These are phyloP conservation scores for Cnidoscolus chayamansa DNA, from an alignment of 441 rosid species.

Conservation along the genomic window DNA sequence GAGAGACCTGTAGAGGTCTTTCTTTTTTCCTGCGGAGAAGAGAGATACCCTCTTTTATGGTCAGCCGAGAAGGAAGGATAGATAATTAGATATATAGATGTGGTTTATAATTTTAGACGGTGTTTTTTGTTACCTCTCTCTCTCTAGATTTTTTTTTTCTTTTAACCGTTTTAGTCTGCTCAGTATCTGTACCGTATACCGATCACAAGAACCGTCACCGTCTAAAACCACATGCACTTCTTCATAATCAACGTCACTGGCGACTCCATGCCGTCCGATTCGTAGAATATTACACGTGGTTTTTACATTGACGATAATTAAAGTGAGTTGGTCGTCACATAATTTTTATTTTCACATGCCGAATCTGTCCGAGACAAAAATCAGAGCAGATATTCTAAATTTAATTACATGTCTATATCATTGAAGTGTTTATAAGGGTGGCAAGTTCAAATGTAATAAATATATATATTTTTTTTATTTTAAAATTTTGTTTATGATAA, in stretches of 20 bases:
- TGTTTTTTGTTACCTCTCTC: not conserved
- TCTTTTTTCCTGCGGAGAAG: constrained; percentile 6
- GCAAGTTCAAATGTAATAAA: too few species aligned
- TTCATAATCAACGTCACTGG: not conserved
- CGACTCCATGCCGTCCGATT: constrained; percentile 7
- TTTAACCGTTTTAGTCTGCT: not conserved
- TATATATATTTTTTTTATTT: too few species aligned
- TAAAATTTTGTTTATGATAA: too few species aligned
- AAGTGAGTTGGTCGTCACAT: too few species aligned
- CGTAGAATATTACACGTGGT: not conserved
- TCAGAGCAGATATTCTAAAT: too few species aligned
- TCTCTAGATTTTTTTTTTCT: not conserved
- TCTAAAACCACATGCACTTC: not conserved
- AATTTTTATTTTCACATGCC: not conserved
- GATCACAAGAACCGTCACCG: constrained; percentile 24
- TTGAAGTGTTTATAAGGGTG: too few species aligned
- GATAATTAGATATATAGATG: constrained; percentile 10
- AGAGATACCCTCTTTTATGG: constrained; percentile 32
- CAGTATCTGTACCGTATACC: constrained; percentile 4
- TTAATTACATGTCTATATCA: too few species aligned
- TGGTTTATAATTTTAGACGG: not conserved
- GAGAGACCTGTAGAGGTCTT: constrained; percentile 20
- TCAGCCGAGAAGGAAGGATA: constrained; percentile 39
- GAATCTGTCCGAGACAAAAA: constrained; percentile 12
- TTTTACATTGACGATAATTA: not conserved